A percentile compares a stretch with the other conserved stretches of the same genome.
Conservation (phyloP, 1,139 yeast species). For the Saccharomyces hybrid region DNA sequence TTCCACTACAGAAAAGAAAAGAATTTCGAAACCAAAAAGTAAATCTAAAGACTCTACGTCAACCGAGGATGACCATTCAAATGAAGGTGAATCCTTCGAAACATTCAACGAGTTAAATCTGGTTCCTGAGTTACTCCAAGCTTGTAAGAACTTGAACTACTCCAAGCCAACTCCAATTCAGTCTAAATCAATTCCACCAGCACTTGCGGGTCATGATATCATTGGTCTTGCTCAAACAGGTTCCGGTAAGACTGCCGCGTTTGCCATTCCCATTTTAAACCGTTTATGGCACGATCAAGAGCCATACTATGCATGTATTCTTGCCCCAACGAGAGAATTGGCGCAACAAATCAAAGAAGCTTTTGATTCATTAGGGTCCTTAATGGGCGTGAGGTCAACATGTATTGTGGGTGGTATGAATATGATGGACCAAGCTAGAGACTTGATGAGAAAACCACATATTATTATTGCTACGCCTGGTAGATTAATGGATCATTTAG, state of each 20-base stretch:
- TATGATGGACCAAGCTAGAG: constrained; percentile 95
- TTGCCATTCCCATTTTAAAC: constrained; percentile 84
- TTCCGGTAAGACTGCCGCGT: constrained; percentile 81
- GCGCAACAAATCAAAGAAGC: constrained; percentile 95
- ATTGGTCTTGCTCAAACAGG: constrained; percentile 82
- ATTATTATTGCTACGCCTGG: constrained; percentile 96
- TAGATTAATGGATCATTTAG: constrained; percentile 88
- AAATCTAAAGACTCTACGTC: background rate
- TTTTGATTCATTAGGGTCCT: constrained; percentile 86
- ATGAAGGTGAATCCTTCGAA: constrained; percentile 25
- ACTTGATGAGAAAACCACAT: constrained; percentile 89
- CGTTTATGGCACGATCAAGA: constrained; percentile 82
- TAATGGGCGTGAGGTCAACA: constrained; percentile 81
- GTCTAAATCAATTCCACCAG: constrained; percentile 84
- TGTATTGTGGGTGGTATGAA: constrained; percentile 98
- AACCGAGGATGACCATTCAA: constrained; percentile 18
- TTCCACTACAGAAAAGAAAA: background rate
- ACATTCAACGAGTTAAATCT: constrained; percentile 47
- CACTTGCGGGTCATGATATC: constrained; percentile 75
- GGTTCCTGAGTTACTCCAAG: constrained; percentile 74
- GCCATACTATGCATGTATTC: constrained; percentile 80
- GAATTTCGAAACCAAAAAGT: background rate
- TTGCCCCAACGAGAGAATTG: constrained; percentile 95
- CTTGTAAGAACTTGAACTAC: constrained; percentile 61
- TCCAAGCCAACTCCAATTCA: constrained; percentile 85